Base-by-base conservation (phyloP, 2,329 filamentous ascomycete genomes). In the Diaporthe citriasiana region DNA sequence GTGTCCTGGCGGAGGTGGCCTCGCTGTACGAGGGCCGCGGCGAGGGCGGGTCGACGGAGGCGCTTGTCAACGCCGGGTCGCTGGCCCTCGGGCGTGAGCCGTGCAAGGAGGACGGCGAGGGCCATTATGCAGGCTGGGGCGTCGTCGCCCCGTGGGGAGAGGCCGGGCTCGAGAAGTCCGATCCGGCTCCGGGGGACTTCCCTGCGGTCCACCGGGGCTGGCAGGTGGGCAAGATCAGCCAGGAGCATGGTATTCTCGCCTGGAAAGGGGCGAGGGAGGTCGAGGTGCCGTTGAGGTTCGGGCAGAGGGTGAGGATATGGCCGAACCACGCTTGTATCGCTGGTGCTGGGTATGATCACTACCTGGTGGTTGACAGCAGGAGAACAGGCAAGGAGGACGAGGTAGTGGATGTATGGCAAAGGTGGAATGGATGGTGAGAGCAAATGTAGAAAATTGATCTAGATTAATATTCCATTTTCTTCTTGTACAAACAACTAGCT, bases 241-340 rank as follows among this genome's bases (percentile, higher is more conserved):
- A 96, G 83, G 94, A 97, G 83, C 94, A 96, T 82, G 93, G 93
- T 0, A 90, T 95, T 71, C 79, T 96, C 78, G 86, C 84, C 1
- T 95, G 92, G 90, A 83, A 85, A 51, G 87, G 86, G 0, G 81
- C 85, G 15, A 81, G 85, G n/a, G 82, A 88, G 63, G 83, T 83
- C n/a, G 82, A 85, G 55, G 82, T 88, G 55, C 79, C 83, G 60
- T 79, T 94, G 73, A 76, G 82, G 3, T 84, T 94, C 42, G 93
- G 94, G 0, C 89, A 94, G 79, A 90, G 90, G 78, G 82, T 95
- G 35, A 86, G 90, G 73, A 84, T 96, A 10, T 95, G 92, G 91
- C 93, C 94, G 0, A 96, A 96, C 78, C 94, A 97, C 83, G 91
- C 93, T 47, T 97, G 94, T 80, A 92, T 96, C 77, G 89, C 93